Evolutionary conservation across 306 rosid species (phyloP).

Genomic region (Ochetophila trinervis): DNA sequence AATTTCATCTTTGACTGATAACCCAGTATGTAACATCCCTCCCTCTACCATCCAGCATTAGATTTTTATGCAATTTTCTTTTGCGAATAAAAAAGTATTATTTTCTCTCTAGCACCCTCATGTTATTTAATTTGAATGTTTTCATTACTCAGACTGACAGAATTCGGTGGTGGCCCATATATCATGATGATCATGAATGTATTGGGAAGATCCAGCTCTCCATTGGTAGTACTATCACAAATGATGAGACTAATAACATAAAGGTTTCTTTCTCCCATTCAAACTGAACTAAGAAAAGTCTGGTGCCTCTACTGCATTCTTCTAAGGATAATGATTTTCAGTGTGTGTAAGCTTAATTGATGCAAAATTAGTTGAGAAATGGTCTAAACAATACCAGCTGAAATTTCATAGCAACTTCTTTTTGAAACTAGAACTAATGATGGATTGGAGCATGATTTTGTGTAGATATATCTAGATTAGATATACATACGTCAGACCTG

Average conservation of each 20-base stretch:
- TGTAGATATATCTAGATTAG: too few relatives aligned
- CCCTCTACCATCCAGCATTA: constrained; percentile 13
- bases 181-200: constrained; percentile 82
- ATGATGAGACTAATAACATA: constrained; percentile 61
- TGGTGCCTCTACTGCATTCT: neutral
- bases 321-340: neutral
- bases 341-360: neutral
- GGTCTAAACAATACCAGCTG: too few relatives aligned
- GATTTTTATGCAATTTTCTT: constrained; percentile 1
- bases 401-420: too few relatives aligned
- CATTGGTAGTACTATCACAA: constrained; percentile 62
- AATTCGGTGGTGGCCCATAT: constrained; percentile 90
- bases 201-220: constrained; percentile 90
- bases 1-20: constrained; percentile 72
- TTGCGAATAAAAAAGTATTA: neutral
- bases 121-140: constrained; percentile 17
- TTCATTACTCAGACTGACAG: constrained; percentile 60
- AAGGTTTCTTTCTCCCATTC: constrained; percentile 54
- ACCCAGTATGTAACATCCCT: constrained; percentile 46
- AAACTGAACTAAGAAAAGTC: constrained; percentile 11
- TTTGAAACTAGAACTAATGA: too few relatives aligned
- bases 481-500: too few relatives aligned
- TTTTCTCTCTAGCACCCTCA: constrained; percentile 4
- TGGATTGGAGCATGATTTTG: too few relatives aligned
- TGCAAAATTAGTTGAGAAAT: too few relatives aligned